Conservation (phyloP, 225 moss, liverwort and hornwort species). For the Asterella californica region DNA sequence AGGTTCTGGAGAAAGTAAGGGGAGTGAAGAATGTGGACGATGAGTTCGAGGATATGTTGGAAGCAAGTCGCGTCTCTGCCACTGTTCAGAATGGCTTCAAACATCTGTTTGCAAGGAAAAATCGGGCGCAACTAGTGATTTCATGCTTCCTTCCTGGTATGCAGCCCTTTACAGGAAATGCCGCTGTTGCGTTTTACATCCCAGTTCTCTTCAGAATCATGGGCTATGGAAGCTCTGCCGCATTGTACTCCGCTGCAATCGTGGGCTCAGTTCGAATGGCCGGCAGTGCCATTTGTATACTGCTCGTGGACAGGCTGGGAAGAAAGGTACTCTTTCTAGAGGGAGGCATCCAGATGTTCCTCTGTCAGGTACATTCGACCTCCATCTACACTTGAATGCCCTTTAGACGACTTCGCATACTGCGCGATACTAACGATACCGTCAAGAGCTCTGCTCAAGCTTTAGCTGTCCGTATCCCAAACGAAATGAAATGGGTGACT, state of each 20-base stretch:
- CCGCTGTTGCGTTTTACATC: not conserved
- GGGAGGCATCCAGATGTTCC: constrained; percentile 18
- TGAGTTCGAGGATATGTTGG: constrained; percentile 28
- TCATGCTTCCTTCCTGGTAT: not conserved
- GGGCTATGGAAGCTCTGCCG: constrained; percentile 12
- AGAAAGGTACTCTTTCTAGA: constrained; percentile 4
- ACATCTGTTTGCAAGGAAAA: constrained; percentile 6
- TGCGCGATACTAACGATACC: too few species aligned
- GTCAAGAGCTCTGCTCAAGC: too few species aligned
- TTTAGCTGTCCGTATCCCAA: too few species aligned
- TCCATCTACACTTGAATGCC: too few species aligned
- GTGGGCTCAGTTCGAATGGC: constrained; percentile 13
- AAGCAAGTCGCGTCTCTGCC: constrained; percentile 13
- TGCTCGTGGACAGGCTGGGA: constrained; percentile 17
- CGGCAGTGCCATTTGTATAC: not conserved
- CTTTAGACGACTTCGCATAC: too few species aligned
- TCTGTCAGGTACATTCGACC: constrained; percentile 8
- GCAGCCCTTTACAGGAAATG: constrained; percentile 9
- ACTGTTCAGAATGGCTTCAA: constrained; percentile 12
- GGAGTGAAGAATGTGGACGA: constrained; percentile 26
- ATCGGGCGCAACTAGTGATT: constrained; percentile 10
- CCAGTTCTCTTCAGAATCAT: constrained; percentile 18
- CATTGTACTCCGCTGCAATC: constrained; percentile 12
- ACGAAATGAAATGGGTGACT: too few species aligned
- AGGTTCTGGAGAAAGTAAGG: constrained; percentile 25